These are phyloP conservation scores for Solanum sejunctum DNA, from an alignment of 257 asterid species.

Conservation along the genomic window DNA sequence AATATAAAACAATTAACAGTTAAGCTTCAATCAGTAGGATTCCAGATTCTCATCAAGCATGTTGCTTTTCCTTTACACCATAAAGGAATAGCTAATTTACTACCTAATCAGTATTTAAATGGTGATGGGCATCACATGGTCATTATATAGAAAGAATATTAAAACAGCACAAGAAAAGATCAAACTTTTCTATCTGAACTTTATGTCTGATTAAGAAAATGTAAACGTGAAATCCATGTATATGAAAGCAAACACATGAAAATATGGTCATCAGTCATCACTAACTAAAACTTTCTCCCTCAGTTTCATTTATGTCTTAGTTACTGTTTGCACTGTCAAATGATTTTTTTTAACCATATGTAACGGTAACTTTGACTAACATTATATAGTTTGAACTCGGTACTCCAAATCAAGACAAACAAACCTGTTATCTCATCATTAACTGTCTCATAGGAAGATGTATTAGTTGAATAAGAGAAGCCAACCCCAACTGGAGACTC, in stretches of 20 bases:
- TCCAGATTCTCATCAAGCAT: not conserved
- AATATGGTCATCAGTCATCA: not conserved
- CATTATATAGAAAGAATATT: not conserved
- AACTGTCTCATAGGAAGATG: slow-evolving; percentile 31
- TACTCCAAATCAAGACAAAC: not conserved
- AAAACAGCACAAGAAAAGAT: not conserved
- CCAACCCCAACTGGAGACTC: slow-evolving; percentile 74
- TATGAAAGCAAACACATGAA: not conserved
- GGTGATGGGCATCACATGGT: not conserved
- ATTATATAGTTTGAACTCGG: not conserved
- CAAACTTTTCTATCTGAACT: not conserved
- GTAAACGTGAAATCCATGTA: not conserved
- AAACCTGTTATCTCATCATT: slow-evolving; percentile 52
- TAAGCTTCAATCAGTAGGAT: not conserved
- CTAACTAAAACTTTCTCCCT: not conserved
- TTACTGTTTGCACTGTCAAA: not conserved
- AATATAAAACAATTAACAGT: not conserved
- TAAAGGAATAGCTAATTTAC: not conserved
- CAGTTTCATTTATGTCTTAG: not conserved
- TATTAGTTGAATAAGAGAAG: slow-evolving; percentile 44
- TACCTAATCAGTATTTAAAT: not conserved
- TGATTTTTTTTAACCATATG: not conserved
- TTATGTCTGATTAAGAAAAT: not conserved
- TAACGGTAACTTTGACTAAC: too few relatives aligned
- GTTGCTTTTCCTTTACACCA: not conserved